phyloP scores from a whole-genome alignment of 1,284 basidiomycete species.

The Leccinum brunneo-olivaceum region DNA sequence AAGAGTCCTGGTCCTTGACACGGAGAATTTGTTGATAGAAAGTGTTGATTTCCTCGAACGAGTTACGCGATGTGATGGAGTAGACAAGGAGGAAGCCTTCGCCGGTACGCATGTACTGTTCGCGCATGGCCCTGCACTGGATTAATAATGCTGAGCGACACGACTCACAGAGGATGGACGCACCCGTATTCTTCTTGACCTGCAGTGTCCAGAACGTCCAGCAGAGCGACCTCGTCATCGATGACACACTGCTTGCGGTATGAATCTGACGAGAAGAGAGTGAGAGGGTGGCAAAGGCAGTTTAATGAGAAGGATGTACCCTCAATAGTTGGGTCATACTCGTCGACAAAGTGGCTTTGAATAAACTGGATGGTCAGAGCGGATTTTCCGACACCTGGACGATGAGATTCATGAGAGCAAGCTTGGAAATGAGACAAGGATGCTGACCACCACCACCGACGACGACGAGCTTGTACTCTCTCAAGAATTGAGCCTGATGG shows the following conservation, averaged over 20 bases:
- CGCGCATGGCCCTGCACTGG: slow-evolving; percentile 79
- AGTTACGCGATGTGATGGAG: slow-evolving; percentile 96
- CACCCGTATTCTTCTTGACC: slow-evolving; percentile 99
- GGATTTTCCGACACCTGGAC: slow-evolving; percentile 91
- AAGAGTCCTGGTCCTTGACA: slow-evolving; percentile 96
- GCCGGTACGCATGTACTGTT: slow-evolving; percentile 96
- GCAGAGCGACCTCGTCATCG: slow-evolving; percentile 94
- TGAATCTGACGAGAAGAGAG: slow-evolving; percentile 53
- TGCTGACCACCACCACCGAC: slow-evolving; percentile 92
- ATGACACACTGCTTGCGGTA: slow-evolving; percentile 96
- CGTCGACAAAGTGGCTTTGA: slow-evolving; percentile 94
- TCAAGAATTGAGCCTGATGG: slow-evolving; percentile 79
- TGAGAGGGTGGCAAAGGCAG: slow-evolving; percentile 4
- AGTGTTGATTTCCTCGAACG: slow-evolving; percentile 95
- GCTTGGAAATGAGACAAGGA: not conserved
- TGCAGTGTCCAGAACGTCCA: slow-evolving; percentile 97
- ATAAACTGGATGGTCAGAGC: slow-evolving; percentile 98
- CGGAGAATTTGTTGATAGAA: slow-evolving; percentile 98
- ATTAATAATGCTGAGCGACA: slow-evolving; percentile 1
- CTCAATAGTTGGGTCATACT: slow-evolving; percentile 97
- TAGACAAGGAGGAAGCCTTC: slow-evolving; percentile 99
- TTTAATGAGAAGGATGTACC: slow-evolving; percentile 37
- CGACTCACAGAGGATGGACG: slow-evolving; percentile 29
- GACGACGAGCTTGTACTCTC: slow-evolving; percentile 96
- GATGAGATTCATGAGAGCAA: not conserved